Conservation (phyloP, 139 green algal species). For the Chlorella sp. region DNA sequence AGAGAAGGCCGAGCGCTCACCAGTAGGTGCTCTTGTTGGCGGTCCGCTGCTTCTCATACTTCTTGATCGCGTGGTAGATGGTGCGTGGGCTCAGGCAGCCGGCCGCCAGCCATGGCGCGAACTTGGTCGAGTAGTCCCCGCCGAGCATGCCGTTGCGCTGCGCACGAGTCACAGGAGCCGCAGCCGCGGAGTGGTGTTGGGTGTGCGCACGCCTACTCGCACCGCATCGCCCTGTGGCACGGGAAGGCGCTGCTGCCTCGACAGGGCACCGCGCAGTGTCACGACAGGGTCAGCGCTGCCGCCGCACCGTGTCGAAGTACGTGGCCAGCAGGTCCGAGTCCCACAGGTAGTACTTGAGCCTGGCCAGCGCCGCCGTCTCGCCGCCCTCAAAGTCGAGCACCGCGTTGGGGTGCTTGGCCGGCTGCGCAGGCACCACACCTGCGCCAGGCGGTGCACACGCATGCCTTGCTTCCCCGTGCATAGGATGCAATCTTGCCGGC, state of each 20-base stretch:
- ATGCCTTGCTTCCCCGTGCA: neutral
- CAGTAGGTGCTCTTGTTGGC: constrained; percentile 95
- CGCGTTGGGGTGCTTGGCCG: constrained; percentile 33
- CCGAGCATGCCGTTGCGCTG: constrained; percentile 91
- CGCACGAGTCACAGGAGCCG: constrained; percentile 40
- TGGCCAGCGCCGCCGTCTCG: constrained; percentile 76
- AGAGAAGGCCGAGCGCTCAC: no score
- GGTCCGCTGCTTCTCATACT: constrained; percentile 74
- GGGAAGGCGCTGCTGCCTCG: no score
- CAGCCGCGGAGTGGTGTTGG: no score
- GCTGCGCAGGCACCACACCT: neutral
- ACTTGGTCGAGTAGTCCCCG: constrained; percentile 90
- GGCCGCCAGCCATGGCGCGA: constrained; percentile 76
- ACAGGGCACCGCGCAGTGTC: no score
- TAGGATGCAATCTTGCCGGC: neutral
- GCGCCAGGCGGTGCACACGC: neutral
- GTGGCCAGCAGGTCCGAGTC: constrained; percentile 61
- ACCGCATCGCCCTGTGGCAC: no score
- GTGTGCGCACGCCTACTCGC: no score
- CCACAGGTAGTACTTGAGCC: constrained; percentile 94
- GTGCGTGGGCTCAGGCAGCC: constrained; percentile 86
- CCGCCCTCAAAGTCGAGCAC: constrained; percentile 81
- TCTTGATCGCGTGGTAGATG: constrained; percentile 58
- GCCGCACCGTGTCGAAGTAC: constrained; percentile 63
- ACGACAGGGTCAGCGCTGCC: no score